These are phyloP conservation scores for Telopea speciosissima DNA, from an alignment of 177 flowering plant genomes.

Conservation along the genomic window DNA sequence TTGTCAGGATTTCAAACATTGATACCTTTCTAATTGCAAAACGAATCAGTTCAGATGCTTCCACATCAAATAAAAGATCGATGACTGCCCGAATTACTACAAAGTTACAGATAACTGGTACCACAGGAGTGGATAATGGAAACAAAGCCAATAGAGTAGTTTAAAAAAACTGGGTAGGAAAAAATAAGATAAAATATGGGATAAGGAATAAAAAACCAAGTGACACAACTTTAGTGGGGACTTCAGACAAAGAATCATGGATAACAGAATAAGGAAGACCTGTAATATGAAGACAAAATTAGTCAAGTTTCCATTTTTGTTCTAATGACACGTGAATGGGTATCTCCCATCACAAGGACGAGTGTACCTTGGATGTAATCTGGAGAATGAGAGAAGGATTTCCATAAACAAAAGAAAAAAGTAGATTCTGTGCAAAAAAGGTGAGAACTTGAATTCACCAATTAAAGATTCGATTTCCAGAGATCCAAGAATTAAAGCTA, in stretches of 20 bases:
- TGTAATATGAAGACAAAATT: neutral
- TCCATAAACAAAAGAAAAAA: neutral
- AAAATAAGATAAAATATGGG: neutral
- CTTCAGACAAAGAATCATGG: neutral
- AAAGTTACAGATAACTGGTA: neutral
- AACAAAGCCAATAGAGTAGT: neutral
- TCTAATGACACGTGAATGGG: neutral
- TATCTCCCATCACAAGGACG: neutral
- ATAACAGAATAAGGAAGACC: neutral
- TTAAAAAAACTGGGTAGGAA: neutral
- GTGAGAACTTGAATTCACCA: neutral
- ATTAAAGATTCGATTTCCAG: neutral
- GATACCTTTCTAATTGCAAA: neutral
- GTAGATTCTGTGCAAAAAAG: neutral
- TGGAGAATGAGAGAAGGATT: neutral
- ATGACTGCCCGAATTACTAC: neutral
- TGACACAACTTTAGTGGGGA: constrained; percentile 3
- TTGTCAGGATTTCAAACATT: neutral
- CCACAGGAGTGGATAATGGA: neutral
- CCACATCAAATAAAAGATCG: neutral
- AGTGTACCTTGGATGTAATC: neutral
- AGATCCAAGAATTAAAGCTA: neutral
- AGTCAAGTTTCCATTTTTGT: neutral
- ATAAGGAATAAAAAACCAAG: neutral
- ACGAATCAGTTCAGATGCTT: neutral